phyloP scores from a whole-genome alignment of 139 green algal genomes.

The Limnomonas spitsbergensis region DNA sequence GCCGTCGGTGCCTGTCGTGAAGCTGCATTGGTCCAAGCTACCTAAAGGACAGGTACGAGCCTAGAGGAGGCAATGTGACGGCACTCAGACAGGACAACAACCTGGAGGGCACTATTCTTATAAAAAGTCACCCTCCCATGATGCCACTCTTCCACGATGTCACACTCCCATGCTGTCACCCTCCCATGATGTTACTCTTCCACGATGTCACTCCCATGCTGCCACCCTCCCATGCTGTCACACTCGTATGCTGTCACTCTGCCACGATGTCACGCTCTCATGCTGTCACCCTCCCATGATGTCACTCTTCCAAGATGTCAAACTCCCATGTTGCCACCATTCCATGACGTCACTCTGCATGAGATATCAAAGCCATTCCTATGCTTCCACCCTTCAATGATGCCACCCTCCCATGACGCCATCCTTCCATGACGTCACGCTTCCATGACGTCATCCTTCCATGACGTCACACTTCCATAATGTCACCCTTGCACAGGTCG shows the following conservation, averaged over 20 bases:
- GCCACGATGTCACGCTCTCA: no score
- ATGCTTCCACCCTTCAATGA: background rate
- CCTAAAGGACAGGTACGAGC: slow-evolving; percentile 10
- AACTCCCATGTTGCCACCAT: background rate
- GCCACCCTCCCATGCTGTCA: no score
- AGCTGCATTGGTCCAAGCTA: slow-evolving; percentile 51
- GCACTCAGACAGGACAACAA: no score
- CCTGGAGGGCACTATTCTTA: background rate
- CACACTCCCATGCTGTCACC: background rate
- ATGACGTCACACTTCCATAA: no score
- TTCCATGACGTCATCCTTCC: no score
- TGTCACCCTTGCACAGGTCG: no score
- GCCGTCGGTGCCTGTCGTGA: slow-evolving; percentile 23
- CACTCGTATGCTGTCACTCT: background rate
- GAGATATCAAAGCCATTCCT: background rate
- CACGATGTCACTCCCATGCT: background rate
- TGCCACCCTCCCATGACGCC: background rate
- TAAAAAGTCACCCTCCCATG: background rate
- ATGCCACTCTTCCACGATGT: background rate
- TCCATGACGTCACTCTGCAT: background rate
- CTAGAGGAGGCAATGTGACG: no score
- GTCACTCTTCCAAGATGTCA: background rate
- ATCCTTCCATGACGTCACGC: no score
- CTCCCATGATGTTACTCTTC: background rate
- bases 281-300: background rate